Evolutionary conservation across 306 rosid genomes (phyloP).

Genomic region (Elaeagnus macrophylla): DNA sequence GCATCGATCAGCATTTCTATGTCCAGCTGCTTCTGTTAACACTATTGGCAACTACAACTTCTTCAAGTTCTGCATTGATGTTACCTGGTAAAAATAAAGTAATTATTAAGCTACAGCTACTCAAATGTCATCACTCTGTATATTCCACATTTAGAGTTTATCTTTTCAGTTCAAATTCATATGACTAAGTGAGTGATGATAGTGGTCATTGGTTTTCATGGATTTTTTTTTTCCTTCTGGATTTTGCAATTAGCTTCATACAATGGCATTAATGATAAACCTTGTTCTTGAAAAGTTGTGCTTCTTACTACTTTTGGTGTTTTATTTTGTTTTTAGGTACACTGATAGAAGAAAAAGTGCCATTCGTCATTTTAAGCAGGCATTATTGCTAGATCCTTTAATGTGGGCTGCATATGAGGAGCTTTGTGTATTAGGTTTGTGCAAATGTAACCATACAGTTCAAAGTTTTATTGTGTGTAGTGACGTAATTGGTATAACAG

Average conservation of each 20-base stretch:
- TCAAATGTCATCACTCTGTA: no score
- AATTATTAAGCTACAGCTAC: no score
- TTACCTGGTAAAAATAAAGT: no score
- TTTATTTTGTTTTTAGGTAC: slow-evolving; percentile 33
- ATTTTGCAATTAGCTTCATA: neutral
- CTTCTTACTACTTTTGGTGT: slow-evolving; percentile 2
- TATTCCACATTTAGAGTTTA: no score
- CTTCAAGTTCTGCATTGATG: no score
- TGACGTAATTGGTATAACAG: neutral
- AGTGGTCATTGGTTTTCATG: no score
- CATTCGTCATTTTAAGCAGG: slow-evolving; percentile 44
- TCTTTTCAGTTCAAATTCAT: no score
- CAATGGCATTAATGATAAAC: neutral
- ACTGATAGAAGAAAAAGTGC: slow-evolving; percentile 57
- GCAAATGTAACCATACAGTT: slow-evolving; percentile 19
- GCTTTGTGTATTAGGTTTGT: slow-evolving; percentile 84
- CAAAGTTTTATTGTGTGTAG: neutral
- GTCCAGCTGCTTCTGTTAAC: no score
- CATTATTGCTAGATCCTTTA: slow-evolving; percentile 39
- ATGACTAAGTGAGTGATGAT: no score
- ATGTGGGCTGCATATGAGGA: slow-evolving; percentile 90
- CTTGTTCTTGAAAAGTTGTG: neutral
- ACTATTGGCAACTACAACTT: no score
- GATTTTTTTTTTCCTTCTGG: neutral
- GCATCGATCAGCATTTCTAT: no score